phyloP scores from a whole-genome alignment of 2,329 filamentous ascomycete species.

The Fusarium dimerum region DNA sequence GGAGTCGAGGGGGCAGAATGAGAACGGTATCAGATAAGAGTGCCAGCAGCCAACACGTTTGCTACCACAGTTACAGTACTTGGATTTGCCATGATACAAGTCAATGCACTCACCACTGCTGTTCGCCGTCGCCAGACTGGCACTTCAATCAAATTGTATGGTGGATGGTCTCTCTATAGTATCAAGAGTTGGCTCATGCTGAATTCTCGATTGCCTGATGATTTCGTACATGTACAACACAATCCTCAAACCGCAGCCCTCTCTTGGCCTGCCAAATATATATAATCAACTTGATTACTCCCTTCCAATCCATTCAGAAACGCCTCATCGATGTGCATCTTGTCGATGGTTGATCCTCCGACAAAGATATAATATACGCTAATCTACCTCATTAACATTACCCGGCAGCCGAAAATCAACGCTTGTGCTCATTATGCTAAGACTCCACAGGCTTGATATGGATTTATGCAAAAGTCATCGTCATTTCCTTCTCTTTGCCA shows the following conservation, averaged over 20 bases:
- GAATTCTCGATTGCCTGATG: background rate
- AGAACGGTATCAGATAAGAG: too few relatives aligned
- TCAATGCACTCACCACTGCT: too few relatives aligned
- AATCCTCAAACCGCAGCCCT: background rate
- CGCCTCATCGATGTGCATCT: background rate
- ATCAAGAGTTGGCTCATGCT: too few relatives aligned
- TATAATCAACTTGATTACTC: background rate
- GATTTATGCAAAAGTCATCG: slow-evolving; percentile 74
- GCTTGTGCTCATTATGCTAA: background rate
- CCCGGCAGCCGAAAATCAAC: background rate
- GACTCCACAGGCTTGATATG: background rate
- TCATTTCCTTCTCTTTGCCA: slow-evolving; percentile 72
- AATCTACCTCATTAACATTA: background rate
- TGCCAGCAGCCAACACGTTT: too few relatives aligned
- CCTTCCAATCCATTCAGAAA: background rate
- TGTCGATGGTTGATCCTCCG: background rate
- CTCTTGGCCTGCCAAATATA: background rate
- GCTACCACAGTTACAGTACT: too few relatives aligned
- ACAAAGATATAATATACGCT: too few relatives aligned
- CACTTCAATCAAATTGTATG: too few relatives aligned
- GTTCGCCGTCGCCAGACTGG: too few relatives aligned
- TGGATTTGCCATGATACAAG: too few relatives aligned
- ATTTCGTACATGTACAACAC: background rate
- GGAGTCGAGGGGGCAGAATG: too few relatives aligned
- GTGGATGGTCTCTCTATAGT: too few relatives aligned